A percentile compares a stretch with the other conserved stretches of the same genome.
Conservation (phyloP, 2,329 filamentous ascomycete genomes). For the Drechslerella coelobrocha region DNA sequence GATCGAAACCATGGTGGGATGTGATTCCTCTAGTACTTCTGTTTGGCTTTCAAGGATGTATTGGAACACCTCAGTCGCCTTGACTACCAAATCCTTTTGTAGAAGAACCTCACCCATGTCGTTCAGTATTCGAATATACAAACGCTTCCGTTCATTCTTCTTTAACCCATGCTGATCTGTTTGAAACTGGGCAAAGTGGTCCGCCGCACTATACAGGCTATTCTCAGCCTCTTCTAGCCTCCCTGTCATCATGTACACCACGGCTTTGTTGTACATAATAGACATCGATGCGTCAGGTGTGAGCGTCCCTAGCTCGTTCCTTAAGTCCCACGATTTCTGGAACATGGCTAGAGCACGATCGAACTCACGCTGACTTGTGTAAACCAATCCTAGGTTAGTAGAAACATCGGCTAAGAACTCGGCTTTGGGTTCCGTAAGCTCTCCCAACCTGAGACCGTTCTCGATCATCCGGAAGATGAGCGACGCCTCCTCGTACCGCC, state of each 20-base stretch:
- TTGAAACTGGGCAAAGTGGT: background rate
- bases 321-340: background rate
- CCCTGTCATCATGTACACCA: background rate
- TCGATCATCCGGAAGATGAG: background rate
- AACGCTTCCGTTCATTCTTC: too few species aligned
- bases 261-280: background rate
- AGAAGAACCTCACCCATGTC: too few species aligned
- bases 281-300: background rate
- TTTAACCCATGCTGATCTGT: background rate
- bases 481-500: background rate
- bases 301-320: background rate
- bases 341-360: background rate
- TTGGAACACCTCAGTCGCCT: too few species aligned
- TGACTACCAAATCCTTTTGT: too few species aligned
- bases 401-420: background rate
- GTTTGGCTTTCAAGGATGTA: too few species aligned
- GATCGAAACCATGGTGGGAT: too few species aligned
- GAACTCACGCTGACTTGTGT: background rate
- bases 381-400: background rate
- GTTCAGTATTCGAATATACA: too few species aligned
- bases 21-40: too few species aligned
- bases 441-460: background rate
- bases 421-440: background rate
- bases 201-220: background rate
- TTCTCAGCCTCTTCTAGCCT: background rate